Percentiles rank a stretch among this genome's conserved stretches.
These are phyloP conservation scores for Neurospora sp. DNA, from an alignment of 495 filamentous ascomycete species.

Conservation along the genomic window DNA sequence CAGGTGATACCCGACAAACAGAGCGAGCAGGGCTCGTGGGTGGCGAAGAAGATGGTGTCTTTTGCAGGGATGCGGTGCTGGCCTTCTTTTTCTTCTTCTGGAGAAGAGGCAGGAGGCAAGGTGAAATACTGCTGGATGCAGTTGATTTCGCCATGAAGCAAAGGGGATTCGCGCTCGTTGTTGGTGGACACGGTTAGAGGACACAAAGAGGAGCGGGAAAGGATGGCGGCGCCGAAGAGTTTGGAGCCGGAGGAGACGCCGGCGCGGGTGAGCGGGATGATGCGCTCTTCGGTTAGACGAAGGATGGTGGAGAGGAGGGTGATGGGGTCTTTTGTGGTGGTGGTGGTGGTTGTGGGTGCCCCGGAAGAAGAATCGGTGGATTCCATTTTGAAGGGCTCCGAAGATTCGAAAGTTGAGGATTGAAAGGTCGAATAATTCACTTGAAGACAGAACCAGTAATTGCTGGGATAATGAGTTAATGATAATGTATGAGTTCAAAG, in stretches of 20 bases:
- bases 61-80: slow-evolving; percentile 7
- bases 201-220: slow-evolving; percentile 15
- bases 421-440: not conserved
- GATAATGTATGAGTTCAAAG: not conserved
- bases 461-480: not conserved
- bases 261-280: slow-evolving; percentile 25
- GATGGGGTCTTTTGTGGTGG: slow-evolving; percentile 7
- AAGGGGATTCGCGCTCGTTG: slow-evolving; percentile 27
- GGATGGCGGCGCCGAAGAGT: slow-evolving; percentile 32
- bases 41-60: slow-evolving; percentile 33
- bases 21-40: slow-evolving; percentile 33
- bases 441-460: not conserved
- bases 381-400: not conserved
- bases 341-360: not conserved
- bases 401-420: not conserved
- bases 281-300: slow-evolving; percentile 17
- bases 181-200: slow-evolving; percentile 28
- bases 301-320: slow-evolving; percentile 25
- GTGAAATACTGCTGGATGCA: slow-evolving; percentile 34
- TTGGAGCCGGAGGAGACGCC: slow-evolving; percentile 30
- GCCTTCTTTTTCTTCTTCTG: not conserved
- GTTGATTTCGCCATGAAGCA: slow-evolving; percentile 35
- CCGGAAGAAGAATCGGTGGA: not conserved
- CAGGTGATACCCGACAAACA: slow-evolving; percentile 33
- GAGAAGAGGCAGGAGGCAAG: slow-evolving; percentile 8